Percentiles rank a stretch among this genome's conserved stretches.
Evolutionary conservation across 2,329 filamentous ascomycete genomes (phyloP).

Genomic region (Fusarium sp.): DNA sequence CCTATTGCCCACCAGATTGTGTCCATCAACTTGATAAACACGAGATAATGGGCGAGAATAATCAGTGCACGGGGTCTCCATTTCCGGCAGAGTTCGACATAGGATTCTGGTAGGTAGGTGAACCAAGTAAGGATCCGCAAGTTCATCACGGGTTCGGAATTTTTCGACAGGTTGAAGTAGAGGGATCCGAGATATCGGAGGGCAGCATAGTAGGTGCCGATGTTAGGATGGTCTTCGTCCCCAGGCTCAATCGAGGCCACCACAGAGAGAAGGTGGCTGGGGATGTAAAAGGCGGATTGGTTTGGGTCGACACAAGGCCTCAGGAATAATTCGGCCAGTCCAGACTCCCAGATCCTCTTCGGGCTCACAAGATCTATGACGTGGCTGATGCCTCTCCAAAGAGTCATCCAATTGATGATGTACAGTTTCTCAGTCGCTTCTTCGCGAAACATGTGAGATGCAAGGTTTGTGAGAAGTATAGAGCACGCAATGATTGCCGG

Average conservation of each 20-base stretch:
- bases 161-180: not conserved
- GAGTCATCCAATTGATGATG: not conserved
- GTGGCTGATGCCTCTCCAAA: not conserved
- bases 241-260: not conserved
- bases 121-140: not conserved
- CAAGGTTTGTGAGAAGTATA: not conserved
- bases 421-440: not conserved
- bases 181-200: not conserved
- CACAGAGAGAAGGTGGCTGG: not conserved
- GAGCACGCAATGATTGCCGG: not conserved
- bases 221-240: not conserved
- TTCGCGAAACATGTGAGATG: not conserved
- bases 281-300: not conserved
- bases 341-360: not conserved
- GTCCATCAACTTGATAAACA: not conserved
- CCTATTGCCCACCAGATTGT: not conserved
- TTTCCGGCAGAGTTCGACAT: not conserved
- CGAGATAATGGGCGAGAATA: not conserved
- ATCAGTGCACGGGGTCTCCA: not conserved
- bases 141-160: not conserved
- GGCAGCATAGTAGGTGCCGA: not conserved
- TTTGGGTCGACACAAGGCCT: not conserved
- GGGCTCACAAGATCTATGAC: not conserved
- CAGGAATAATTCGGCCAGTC: not conserved
- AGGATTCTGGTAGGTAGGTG: not conserved